These are phyloP conservation scores for Auriscalpium vulgare DNA, from an alignment of 768 basidiomycete species.

Conservation along the genomic window DNA sequence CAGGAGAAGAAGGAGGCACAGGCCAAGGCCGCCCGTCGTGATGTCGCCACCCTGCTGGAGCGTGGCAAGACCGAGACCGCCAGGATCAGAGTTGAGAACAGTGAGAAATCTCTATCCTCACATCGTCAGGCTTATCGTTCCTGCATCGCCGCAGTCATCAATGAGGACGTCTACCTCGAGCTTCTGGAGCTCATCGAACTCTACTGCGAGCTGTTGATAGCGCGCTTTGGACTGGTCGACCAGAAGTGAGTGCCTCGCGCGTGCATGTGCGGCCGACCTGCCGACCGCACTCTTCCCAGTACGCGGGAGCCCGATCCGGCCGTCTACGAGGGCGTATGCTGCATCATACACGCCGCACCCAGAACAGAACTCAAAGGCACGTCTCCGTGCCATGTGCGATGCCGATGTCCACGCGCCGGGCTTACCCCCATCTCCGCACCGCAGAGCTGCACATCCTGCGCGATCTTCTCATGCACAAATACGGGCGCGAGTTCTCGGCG, in stretches of 20 bases:
- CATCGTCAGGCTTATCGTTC: constrained; percentile 6
- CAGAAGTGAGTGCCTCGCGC: constrained; percentile 50
- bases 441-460: constrained; percentile 84
- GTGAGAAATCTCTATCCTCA: constrained; percentile 30
- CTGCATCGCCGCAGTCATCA: constrained; percentile 46
- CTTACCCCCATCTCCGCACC: constrained; percentile 20
- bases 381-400: constrained; percentile 1
- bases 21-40: constrained; percentile 61
- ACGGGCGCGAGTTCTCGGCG: constrained; percentile 81
- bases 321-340: constrained; percentile 78
- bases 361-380: constrained; percentile 85
- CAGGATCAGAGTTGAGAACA: constrained; percentile 75
- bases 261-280: neutral
- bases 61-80: constrained; percentile 79
- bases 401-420: neutral
- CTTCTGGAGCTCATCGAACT: constrained; percentile 88
- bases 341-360: constrained; percentile 86
- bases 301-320: constrained; percentile 82
- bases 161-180: constrained; percentile 81
- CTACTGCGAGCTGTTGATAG: constrained; percentile 89
- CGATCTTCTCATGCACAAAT: constrained; percentile 94
- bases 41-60: constrained; percentile 76
- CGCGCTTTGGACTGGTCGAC: constrained; percentile 88
- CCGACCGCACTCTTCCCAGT: constrained; percentile 27
- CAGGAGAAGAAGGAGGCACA: constrained; percentile 93